Base-by-base conservation (phyloP, 495 filamentous ascomycete genomes). In the Jackrogersella multiformis region DNA sequence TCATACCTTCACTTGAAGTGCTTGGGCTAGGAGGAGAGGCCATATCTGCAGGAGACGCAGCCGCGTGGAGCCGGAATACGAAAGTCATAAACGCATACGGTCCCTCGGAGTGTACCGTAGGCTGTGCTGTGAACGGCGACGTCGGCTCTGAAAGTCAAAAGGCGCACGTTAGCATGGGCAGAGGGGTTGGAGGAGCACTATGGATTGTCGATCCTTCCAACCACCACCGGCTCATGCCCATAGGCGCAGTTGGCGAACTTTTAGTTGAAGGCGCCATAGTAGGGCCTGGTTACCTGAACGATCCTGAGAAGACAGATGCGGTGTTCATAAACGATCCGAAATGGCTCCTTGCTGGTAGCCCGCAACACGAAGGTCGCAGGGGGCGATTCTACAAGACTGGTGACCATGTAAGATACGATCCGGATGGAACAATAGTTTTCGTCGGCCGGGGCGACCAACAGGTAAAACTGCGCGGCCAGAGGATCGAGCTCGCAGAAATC, bases 371-470 rank as follows among this genome's bases (percentile, higher is more conserved):
- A 2, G 83, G 83, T 6, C 79, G 78, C 3, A 70, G 72, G 4
- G 82, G 87, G 4, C 79, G 87, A 46, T 74, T 91, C 15, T 92
- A 92, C 72, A 89, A 88, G 74, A 90, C 88, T 1, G 88, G 88
- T 3, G 88, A 91, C 68, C 68, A 90, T 26, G 87, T 87, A 6
- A 78, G 81, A 24, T 89, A 90, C 58, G 76, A 82, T 26, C 78
- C 82, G 24, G 83, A 85, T n/a, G 85, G 86, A 4, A 79, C 84
- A 0, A 73, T 89, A n/a, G 78, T 81, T 36, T 89, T 87, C 73
- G 74, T 90, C 18, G 85, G 86, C 5, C 82, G 88, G 12, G 85
- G 84, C 52, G 88, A 90, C 51, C 84, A 85, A 12, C 87, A 89
- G 62, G 84, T 89, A 24, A 91, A 91, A 71, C 75, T 91, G 7